Evolutionary conservation across 768 basidiomycete species (phyloP).

Genomic region (Hericium alpestre): DNA sequence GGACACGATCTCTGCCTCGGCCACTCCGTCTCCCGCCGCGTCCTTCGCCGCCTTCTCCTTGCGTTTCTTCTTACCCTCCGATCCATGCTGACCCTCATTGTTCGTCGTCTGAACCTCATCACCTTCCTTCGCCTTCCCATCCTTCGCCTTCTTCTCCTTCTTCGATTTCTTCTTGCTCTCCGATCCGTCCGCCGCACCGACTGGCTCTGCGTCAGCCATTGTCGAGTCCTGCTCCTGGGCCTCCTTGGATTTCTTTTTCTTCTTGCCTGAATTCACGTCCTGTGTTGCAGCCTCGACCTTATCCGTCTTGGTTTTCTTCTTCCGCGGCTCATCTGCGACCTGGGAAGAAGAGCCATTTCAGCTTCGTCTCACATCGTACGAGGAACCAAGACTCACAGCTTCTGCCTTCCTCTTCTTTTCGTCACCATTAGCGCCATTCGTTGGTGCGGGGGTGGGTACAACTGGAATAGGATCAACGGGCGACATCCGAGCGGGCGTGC

Average conservation of each 20-base stretch:
- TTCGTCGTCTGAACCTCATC: background rate
- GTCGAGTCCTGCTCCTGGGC: background rate
- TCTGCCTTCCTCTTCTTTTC: constrained; percentile 2
- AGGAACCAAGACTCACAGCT: background rate
- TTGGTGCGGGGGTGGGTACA: constrained; percentile 1
- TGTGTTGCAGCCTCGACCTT: background rate
- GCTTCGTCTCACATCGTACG: background rate
- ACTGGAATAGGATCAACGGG: constrained; percentile 24
- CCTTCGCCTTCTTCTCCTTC: constrained; percentile 12
- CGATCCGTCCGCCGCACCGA: background rate
- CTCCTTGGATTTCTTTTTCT: constrained; percentile 1
- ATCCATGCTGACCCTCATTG: constrained; percentile 1
- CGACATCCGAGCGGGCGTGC: constrained; percentile 45
- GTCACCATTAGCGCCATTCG: background rate
- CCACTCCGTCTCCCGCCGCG: background rate
- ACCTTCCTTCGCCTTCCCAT: background rate
- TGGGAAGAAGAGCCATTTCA: background rate
- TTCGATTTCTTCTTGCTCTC: constrained; percentile 12
- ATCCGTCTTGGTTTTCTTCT: background rate
- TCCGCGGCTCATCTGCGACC: background rate
- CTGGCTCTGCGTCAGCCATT: background rate
- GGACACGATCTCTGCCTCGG: constrained; percentile 2
- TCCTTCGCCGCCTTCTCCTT: constrained; percentile 21
- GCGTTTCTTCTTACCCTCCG: constrained; percentile 15
- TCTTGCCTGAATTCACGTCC: background rate